Evolutionary conservation across 257 asterid genomes (phyloP), one percentile per base, ranked within the genome.

Genomic region (Lithospermum erythrorhizon): DNA sequence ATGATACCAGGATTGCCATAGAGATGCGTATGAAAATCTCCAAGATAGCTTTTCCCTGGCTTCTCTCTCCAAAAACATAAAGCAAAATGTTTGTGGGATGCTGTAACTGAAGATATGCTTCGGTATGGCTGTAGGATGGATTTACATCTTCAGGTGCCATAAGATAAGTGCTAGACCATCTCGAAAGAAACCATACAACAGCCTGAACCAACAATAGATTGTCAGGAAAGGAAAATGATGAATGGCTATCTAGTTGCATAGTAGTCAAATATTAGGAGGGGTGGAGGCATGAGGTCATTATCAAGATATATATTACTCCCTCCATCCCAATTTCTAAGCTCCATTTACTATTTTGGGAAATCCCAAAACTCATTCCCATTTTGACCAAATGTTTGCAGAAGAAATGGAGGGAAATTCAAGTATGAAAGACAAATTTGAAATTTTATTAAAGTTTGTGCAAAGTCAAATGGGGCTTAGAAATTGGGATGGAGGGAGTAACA

Each of bases 161-260:
- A 75, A 91, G 72, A 84, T 82, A 91, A 25, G 98, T 88, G 74
- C 84, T 67, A 64, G 87, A 81, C 98, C 98, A 91, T 68, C 98
- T 83, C 71, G 95, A 94, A 65, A 91, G 87, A 81, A 88, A 88
- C 98, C 98, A 91, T 64, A 84, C 76, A 72, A 88, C 79, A 61
- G 95, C 95, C 98, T 91, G 83, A 63, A 72, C 70, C 65, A 66
- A 62, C 62, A 65, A 53, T 57, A 72, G 51, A 75, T 47, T 61
- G 61, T 51, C 49, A 41, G 49, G 49, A 41, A 41, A 41, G 18
- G 17, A 41, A 41, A 41, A 11, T 13, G 49, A 41, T 13, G 17
- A 41, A 14, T 51, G 58, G 32, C 63, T 24, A 66, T 53, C 65
- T 32, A 60, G 57, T 37, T 37, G 29, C 69, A 65, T 3, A 14